Base-by-base conservation (phyloP, 495 filamentous ascomycete species). In the Aspergillus sclerotioniger region DNA sequence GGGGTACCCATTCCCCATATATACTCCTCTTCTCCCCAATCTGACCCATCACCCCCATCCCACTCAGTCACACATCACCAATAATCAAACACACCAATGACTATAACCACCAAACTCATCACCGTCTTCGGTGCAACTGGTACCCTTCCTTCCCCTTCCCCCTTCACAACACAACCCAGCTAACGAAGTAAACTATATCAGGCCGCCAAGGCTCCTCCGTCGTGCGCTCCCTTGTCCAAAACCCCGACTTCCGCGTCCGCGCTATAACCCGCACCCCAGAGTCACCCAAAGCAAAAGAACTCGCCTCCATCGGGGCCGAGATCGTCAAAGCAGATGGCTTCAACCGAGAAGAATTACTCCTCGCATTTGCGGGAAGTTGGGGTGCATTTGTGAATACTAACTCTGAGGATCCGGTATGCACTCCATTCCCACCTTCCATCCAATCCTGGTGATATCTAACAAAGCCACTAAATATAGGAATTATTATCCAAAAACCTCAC, bases 121-220 rank as follows among this genome's bases (percentile, higher is more conserved):
- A 62, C 65, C 15, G 56, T 69, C 28, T 56, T 62, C 35, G 68
- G 68, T 2, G 62, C 58, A 10, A 68, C 63, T 16, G 33, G 33
- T 35, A 35, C 13, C 33, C 33, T 2, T 8, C 33, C 2, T 10
- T 8, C 33, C 33, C 33, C n/a, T n/a, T n/a, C n/a, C n/a, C n/a
- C n/a, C n/a, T n/a, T n/a, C n/a, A n/a, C n/a, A n/a, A n/a, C n/a
- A n/a, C n/a, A n/a, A n/a, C n/a, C n/a, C n/a, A n/a, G n/a, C n/a
- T n/a, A n/a, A n/a, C n/a, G n/a, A n/a, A n/a, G n/a, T n/a, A n/a
- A n/a, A n/a, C n/a, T n/a, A n/a, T n/a, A n/a, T 2, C 33, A 35
- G 66, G 66, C 15, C 68, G 75, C 12, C 84, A 83, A 63, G 78
- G 78, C 29, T 72, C 74, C 3, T 74, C 76, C 0, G 74, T 80